phyloP scores from a whole-genome alignment of 768 basidiomycete genomes.

The Amanita thiersii region DNA sequence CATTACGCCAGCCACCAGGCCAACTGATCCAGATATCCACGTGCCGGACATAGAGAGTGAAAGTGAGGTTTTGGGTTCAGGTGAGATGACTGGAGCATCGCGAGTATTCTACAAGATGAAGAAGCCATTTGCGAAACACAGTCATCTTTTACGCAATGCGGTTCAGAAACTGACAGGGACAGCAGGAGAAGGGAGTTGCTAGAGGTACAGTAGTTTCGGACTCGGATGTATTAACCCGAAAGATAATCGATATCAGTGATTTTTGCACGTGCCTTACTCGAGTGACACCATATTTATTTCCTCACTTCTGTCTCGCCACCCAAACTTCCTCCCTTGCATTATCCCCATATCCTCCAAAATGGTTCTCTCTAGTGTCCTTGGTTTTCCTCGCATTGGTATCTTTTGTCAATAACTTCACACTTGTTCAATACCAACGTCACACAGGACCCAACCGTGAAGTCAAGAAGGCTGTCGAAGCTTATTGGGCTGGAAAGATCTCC shows the following conservation, averaged over 20 bases:
- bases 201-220: neutral
- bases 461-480: constrained; percentile 97
- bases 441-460: constrained; percentile 89
- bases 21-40: constrained; percentile 31
- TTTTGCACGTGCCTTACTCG: constrained; percentile 30
- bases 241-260: constrained; percentile 25
- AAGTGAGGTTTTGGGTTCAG: constrained; percentile 18
- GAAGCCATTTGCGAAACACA: constrained; percentile 18
- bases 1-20: constrained; percentile 36
- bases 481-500: constrained; percentile 91
- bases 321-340: constrained; percentile 20
- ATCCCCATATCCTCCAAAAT: constrained; percentile 28
- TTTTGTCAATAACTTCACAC: constrained; percentile 5
- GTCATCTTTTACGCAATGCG: constrained; percentile 28
- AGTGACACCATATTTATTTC: constrained; percentile 15
- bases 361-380: constrained; percentile 82
- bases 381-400: constrained; percentile 87
- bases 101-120: constrained; percentile 9
- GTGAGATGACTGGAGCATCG: neutral
- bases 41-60: constrained; percentile 35
- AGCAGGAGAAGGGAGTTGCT: constrained; percentile 14
- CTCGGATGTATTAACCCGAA: constrained; percentile 11
- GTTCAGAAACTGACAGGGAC: constrained; percentile 28
- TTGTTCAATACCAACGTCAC: constrained; percentile 4
- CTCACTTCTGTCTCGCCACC: constrained; percentile 18